phyloP scores from a whole-genome alignment of 2,329 filamentous ascomycete species.

The Ceratocystis cubensis region DNA sequence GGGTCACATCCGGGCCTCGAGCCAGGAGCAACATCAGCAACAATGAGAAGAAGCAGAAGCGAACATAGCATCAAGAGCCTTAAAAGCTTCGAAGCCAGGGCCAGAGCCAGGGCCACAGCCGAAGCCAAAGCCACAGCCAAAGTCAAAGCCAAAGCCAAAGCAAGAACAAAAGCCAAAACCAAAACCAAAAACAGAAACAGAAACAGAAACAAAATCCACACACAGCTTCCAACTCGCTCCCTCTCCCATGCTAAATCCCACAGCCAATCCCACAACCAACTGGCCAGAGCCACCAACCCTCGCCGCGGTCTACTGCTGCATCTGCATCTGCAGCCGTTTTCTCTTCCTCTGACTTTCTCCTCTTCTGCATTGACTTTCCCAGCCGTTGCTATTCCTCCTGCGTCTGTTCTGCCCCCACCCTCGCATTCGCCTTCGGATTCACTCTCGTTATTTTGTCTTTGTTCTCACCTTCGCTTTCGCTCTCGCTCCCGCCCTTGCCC shows the following conservation, averaged over 20 bases:
- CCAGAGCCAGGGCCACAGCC: conserved; percentile 3
- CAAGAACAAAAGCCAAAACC: not conserved
- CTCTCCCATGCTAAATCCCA: conserved; percentile 10
- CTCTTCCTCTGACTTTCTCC: conserved; percentile 13
- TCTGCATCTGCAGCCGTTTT: conserved; percentile 12
- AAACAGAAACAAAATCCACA: conserved; percentile 6
- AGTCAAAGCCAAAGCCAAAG: conserved; percentile 12
- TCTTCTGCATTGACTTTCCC: not conserved
- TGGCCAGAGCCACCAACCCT: conserved; percentile 5
- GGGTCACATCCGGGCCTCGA: conserved; percentile 17
- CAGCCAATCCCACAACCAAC: conserved; percentile 2
- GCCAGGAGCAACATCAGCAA: conserved; percentile 11
- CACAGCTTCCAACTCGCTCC: conserved; percentile 8
- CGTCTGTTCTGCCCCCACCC: not conserved
- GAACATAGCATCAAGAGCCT: not conserved
- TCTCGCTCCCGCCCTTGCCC: conserved; percentile 3
- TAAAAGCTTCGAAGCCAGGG: conserved; percentile 4
- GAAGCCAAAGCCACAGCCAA: conserved; percentile 5
- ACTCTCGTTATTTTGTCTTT: not conserved
- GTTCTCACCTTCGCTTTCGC: conserved; percentile 3
- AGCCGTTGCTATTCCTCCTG: not conserved
- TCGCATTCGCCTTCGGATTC: conserved; percentile 11
- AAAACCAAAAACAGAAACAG: conserved; percentile 9
- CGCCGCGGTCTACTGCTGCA: not conserved
- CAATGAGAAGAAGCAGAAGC: not conserved